Conservation (phyloP, 2,329 filamentous ascomycete species). For the Fonsecaea monophora region DNA sequence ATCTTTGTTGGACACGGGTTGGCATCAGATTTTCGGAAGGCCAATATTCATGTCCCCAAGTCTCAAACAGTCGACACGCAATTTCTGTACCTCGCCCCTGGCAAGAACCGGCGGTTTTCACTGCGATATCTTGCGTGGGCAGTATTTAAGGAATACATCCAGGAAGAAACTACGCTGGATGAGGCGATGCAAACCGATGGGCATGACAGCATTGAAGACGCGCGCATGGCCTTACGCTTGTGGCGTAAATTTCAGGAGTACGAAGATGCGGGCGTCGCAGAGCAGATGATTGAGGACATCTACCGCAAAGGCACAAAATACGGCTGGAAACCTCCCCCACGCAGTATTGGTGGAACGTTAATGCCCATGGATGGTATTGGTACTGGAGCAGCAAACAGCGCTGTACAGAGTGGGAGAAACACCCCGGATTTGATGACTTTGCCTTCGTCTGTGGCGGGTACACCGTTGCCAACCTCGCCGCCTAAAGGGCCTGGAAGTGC, state of each 20-base stretch:
- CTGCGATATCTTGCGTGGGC: conserved; percentile 91
- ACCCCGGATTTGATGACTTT: conserved; percentile 39
- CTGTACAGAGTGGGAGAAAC: conserved; percentile 41
- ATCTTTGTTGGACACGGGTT: conserved; percentile 93
- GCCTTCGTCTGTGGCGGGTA: conserved; percentile 6
- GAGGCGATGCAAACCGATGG: conserved; percentile 46
- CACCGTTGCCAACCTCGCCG: conserved; percentile 29
- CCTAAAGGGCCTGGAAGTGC: conserved; percentile 20
- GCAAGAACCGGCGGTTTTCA: conserved; percentile 82
- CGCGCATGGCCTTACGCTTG: conserved; percentile 84
- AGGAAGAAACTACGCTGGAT: conserved; percentile 72
- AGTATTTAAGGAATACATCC: conserved; percentile 90
- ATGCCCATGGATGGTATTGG: conserved; percentile 41
- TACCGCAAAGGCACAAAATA: conserved; percentile 70
- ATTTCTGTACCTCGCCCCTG: conserved; percentile 83
- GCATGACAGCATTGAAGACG: conserved; percentile 96
- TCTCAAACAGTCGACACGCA: conserved; percentile 93
- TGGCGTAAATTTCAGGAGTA: conserved; percentile 92
- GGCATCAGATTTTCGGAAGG: conserved; percentile 94
- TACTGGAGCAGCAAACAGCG: conserved; percentile 34
- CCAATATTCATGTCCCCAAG: conserved; percentile 95
- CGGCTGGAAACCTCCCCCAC: conserved; percentile 63
- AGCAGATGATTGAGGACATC: conserved; percentile 84
- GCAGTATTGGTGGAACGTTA: conserved; percentile 39
- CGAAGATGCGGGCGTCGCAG: conserved; percentile 80